phyloP scores from a whole-genome alignment of 2,329 filamentous ascomycete species.

The Apiospora phragmitis region DNA sequence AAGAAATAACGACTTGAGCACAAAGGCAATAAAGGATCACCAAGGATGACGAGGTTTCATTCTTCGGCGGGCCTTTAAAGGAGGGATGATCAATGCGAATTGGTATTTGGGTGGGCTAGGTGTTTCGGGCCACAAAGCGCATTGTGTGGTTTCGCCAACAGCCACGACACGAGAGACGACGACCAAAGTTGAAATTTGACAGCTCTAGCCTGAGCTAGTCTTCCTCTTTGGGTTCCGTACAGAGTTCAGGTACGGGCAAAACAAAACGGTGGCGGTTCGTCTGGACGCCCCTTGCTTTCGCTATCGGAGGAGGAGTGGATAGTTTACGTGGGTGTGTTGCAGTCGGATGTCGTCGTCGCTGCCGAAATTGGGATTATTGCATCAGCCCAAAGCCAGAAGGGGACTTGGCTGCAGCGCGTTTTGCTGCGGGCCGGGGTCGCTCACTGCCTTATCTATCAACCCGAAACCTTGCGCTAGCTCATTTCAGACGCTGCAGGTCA shows the following conservation, averaged over 20 bases:
- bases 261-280: background rate
- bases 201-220: background rate
- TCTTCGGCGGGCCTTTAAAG: background rate
- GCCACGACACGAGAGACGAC: background rate
- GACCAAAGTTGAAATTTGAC: background rate
- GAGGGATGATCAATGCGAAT: background rate
- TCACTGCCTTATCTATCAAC: slow-evolving; percentile 9
- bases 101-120: background rate
- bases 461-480: slow-evolving; percentile 3
- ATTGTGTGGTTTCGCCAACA: background rate
- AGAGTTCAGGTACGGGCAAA: background rate
- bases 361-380: background rate
- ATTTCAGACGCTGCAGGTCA: background rate
- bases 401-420: background rate
- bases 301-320: background rate
- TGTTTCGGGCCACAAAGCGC: slow-evolving; percentile 6
- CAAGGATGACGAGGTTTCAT: slow-evolving; percentile 5
- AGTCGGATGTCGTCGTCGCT: background rate
- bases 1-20: background rate
- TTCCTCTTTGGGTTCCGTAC: background rate
- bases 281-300: background rate
- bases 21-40: background rate
- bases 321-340: background rate
- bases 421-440: background rate
- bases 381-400: background rate